Evolutionary conservation across 1,284 basidiomycete species (phyloP), one percentile per base, ranked within the genome.

Genomic region (Anthracocystis walkeri): DNA sequence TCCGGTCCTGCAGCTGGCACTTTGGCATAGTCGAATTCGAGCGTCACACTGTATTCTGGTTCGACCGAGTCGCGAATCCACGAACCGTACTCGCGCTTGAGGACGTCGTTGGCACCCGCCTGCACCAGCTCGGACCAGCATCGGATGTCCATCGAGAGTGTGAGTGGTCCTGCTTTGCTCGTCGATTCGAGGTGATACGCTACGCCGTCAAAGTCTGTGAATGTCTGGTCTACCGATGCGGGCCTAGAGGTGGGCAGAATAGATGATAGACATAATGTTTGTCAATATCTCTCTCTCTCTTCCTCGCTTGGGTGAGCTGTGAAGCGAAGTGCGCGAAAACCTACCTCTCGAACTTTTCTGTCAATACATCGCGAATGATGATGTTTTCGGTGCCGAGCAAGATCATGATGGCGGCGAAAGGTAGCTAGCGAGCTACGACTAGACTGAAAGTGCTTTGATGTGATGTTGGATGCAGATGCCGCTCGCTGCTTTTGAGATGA

Each of bases 201-300:
- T 57, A 99, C 95, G 55, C 94, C 93, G 87, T 99, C 97, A 83
- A 95, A 99, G 87, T 99, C 96, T 60, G 97, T 95, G 80, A 99
- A 98, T 68, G 93, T 91, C 67, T 98, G 92, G 87, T 99, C 97
- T 68, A 97, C 89, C 21, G 93, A 91, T 4, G 91, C 90, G 16
- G 95, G 93, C 84, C 94, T 97, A 27, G 20, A 14, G 12, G 3
- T 18, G 49, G 12, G 38, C 11, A 16, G 25, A 25, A 3, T 20
- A 27, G 35, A 40, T n/a, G 25, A 5, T 2, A 10, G 23, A 25
- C 25, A 27, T 12, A 27, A 16, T 12, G 40, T 8, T 14, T 29
- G 25, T 18, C 51, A 51, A 25, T 44, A 23, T 31, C 25, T 29
- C 18, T 11, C 1, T 52, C 5, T 44, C 14, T 31, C 25, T 29